Percentiles rank a stretch among this genome's conserved stretches.
Evolutionary conservation across 306 rosid species (phyloP).

Genomic region (Myrica gale): DNA sequence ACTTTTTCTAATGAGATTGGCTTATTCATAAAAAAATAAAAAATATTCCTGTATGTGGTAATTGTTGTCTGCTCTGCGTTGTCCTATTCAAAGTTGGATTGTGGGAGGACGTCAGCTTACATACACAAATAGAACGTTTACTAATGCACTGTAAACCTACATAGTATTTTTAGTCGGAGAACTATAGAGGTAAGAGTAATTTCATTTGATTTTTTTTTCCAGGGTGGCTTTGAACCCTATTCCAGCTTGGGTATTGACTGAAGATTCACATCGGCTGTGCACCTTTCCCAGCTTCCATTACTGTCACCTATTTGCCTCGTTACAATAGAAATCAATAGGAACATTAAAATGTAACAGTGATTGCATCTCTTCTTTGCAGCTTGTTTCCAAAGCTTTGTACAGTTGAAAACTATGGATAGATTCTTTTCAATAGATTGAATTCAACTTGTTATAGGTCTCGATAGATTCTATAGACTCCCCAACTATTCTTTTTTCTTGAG

Average conservation of each 20-base stretch:
- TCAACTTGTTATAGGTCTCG: background rate
- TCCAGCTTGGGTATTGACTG: constrained; percentile 52
- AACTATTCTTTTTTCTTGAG: background rate
- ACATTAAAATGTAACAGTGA: background rate
- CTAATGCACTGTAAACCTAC: background rate
- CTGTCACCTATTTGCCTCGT: constrained; percentile 12
- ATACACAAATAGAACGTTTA: background rate
- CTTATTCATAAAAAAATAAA: too few relatives aligned
- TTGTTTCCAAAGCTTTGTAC: background rate
- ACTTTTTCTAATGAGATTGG: too few relatives aligned
- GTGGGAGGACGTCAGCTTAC: background rate
- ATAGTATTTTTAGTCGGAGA: background rate
- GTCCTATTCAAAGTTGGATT: background rate
- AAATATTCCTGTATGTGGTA: background rate
- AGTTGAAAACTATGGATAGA: background rate
- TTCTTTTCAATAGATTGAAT: background rate
- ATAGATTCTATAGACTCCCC: background rate
- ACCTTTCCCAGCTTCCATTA: constrained; percentile 21
- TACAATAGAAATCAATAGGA: background rate
- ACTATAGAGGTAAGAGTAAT: constrained; percentile 7
- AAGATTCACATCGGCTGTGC: constrained; percentile 17
- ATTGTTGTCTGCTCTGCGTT: background rate
- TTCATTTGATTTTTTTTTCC: constrained; percentile 19
- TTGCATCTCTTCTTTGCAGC: background rate
- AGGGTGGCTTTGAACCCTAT: constrained; percentile 47